Conservation (phyloP, 1,284 basidiomycete genomes). For the Inonotus obliquus region DNA sequence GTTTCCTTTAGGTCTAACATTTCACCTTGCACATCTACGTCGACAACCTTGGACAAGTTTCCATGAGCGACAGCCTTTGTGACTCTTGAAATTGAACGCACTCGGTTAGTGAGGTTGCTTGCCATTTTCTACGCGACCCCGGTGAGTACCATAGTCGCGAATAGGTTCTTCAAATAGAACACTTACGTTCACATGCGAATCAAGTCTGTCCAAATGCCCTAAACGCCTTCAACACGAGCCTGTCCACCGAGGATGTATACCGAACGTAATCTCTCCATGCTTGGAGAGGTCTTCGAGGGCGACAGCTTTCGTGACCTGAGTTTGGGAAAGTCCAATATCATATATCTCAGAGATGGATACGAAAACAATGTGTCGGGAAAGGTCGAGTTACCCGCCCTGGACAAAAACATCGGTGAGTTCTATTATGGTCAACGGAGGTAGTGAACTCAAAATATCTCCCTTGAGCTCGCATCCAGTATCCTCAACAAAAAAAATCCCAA, state of each 20-base stretch:
- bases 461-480: conserved; percentile 93
- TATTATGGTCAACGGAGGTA: too few relatives aligned
- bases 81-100: conserved; percentile 94
- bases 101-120: conserved; percentile 92
- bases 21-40: too few relatives aligned
- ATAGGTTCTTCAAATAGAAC: not conserved
- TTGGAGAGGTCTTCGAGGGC: conserved; percentile 92
- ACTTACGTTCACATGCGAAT: conserved; percentile 88
- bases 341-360: too few relatives aligned
- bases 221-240: conserved; percentile 86
- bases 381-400: too few relatives aligned
- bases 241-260: conserved; percentile 92
- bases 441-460: conserved; percentile 88
- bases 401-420: too few relatives aligned
- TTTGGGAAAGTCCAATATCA: too few relatives aligned
- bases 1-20: too few relatives aligned
- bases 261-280: conserved; percentile 95
- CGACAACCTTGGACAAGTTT: too few relatives aligned
- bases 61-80: conserved; percentile 96
- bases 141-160: conserved; percentile 19
- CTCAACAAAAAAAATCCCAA: conserved; percentile 86
- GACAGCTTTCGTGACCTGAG: conserved; percentile 98
- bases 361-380: too few relatives aligned
- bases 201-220: conserved; percentile 92
- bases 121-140: conserved; percentile 66